These are phyloP conservation scores for Diaporthe longicolla DNA, from an alignment of 2,329 filamentous ascomycete genomes.

Conservation along the genomic window DNA sequence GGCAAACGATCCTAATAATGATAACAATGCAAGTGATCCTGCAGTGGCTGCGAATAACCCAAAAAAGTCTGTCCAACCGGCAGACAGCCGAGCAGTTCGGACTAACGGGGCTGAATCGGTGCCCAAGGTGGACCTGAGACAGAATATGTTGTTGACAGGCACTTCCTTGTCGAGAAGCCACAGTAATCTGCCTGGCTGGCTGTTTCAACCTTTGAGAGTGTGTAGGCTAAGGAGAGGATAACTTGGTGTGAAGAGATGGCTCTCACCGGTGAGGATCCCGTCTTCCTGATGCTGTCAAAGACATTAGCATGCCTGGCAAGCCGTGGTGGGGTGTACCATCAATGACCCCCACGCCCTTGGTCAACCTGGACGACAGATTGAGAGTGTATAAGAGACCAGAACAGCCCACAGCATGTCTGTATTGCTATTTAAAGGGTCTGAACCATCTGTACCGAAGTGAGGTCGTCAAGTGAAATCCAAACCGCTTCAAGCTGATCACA, in stretches of 20 bases:
- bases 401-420: neutral
- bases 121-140: neutral
- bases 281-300: neutral
- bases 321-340: neutral
- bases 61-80: neutral
- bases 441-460: neutral
- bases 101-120: neutral
- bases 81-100: neutral
- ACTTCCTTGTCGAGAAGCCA: neutral
- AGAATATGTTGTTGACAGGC: neutral
- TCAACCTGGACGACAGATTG: neutral
- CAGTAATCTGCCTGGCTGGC: neutral
- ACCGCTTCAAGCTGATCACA: neutral
- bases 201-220: neutral
- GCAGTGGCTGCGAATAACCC: neutral
- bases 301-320: neutral
- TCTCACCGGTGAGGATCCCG: neutral
- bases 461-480: neutral
- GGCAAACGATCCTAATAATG: slow-evolving; percentile 2
- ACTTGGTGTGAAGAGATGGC: neutral
- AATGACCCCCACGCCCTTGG: too few relatives aligned
- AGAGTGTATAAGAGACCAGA: neutral
- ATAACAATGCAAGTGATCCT: slow-evolving; percentile 17
- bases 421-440: too few relatives aligned
- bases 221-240: neutral